Conservation (phyloP, 306 rosid species). For the Ziziphus jujuba region DNA sequence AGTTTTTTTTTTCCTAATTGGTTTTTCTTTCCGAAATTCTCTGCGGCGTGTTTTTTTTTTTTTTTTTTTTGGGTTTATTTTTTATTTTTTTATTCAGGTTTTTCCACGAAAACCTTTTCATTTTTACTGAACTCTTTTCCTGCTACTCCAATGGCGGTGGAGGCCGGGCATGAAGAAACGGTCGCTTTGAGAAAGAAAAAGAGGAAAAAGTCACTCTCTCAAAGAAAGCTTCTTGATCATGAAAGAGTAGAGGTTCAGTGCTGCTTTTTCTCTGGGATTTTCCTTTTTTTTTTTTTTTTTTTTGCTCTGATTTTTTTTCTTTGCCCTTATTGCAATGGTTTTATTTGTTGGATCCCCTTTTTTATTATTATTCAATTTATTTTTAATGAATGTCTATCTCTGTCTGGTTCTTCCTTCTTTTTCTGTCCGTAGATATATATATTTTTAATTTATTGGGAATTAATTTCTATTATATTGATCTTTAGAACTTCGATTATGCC, state of each 20-base stretch:
- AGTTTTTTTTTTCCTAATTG: too few relatives aligned
- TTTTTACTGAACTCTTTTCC: neutral
- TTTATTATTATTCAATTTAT: neutral
- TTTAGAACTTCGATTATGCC: neutral
- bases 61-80: too few relatives aligned
- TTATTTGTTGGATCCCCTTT: neutral
- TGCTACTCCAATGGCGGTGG: conserved; percentile 35
- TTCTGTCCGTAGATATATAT: neutral
- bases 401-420: neutral
- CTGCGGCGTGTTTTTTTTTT: neutral
- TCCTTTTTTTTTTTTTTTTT: neutral
- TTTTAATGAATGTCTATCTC: too few relatives aligned
- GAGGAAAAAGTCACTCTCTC: neutral
- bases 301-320: neutral
- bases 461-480: too few relatives aligned
- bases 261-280: neutral
- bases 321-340: neutral
- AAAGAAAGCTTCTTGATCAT: conserved; percentile 26
- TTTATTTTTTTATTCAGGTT: neutral
- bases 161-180: conserved; percentile 16
- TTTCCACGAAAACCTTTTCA: neutral
- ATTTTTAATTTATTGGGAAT: neutral
- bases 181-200: conserved; percentile 20
- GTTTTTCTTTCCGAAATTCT: conserved; percentile 4
- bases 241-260: conserved; percentile 46